Conservation (phyloP, 1,284 basidiomycete species). For the Irpex sp. region DNA sequence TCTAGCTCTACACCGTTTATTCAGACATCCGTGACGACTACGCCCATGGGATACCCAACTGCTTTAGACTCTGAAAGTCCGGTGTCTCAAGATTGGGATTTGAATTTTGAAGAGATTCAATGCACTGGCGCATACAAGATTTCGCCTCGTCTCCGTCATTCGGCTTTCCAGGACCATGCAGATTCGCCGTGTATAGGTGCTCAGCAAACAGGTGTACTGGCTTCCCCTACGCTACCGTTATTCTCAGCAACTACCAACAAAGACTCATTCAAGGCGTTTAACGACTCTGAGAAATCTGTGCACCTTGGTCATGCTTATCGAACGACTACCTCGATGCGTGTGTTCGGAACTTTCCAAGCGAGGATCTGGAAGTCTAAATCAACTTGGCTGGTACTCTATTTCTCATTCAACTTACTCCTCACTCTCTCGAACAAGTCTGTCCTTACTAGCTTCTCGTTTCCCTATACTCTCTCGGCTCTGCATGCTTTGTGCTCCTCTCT, state of each 20-base stretch:
- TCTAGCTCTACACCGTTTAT: background rate
- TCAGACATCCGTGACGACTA: background rate
- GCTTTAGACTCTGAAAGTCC: background rate
- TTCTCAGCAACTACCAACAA: background rate
- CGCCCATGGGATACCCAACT: background rate
- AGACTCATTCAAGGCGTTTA: background rate
- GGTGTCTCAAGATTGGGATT: background rate
- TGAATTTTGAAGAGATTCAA: background rate
- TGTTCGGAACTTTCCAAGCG: background rate
- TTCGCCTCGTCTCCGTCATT: background rate
- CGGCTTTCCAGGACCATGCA: background rate
- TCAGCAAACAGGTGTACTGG: background rate
- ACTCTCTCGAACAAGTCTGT: slow-evolving; percentile 93
- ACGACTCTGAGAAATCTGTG: background rate
- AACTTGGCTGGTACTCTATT: slow-evolving; percentile 79
- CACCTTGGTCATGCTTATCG: background rate
- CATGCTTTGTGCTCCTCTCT: slow-evolving; percentile 82
- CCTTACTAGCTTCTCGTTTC: slow-evolving; percentile 86
- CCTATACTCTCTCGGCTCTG: slow-evolving; percentile 85
- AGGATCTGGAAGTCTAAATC: slow-evolving; percentile 30
- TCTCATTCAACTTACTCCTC: slow-evolving; percentile 83
- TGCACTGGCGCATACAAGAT: background rate
- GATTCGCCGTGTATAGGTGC: background rate
- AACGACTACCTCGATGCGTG: background rate
- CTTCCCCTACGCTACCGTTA: background rate